Evolutionary conservation across 306 rosid species (phyloP), one percentile per base, ranked within the genome.

Genomic region (Fragaria nilgerrensis): DNA sequence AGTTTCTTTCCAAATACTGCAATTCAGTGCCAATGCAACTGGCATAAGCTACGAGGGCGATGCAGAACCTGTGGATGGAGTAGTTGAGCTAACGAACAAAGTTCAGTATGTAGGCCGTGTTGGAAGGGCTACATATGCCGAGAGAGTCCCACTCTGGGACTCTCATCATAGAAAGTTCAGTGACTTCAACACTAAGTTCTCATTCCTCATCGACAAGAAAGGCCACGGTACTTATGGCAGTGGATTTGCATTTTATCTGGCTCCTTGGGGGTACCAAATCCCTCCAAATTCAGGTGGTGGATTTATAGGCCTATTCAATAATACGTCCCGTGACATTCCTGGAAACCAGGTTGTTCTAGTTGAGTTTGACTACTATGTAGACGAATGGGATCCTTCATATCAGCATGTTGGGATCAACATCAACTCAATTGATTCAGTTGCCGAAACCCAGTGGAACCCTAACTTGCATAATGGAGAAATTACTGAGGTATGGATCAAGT

Each of bases 81-180:
- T 32, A 27, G 14, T 70, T 45, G 71, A 56, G 4, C 29, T 70
- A 1, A 50, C n/a, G n/a, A 77, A 78, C 48, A 70, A 78, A 34
- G 22, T 14, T 0, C 29, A 9, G 2, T 69, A 69, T 32, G 11
- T 22, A 1, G 55, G 61, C 61, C 81, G 83, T 53, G 81, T 79
- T 25, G 90, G 90, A 49, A 19, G 82, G 50, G 79, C 44, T 6
- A 77, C 74, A 9, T 84, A 79, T 77, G 29, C 81, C 5, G 32
- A 77, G 73, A 66, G 1, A 19, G 77, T 87, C 37, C 68, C 52
- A 15, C 79, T 87, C 3, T 84, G 90, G 90, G 84, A 84, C 13
- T 59, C 65, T 23, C 32, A 9, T 0, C 49, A 85, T 0, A 73
- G 82, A 43, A 36, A 53, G 32, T 16, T 80, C 37, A 12, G 83